These are phyloP conservation scores for Asterella californica DNA, from an alignment of 225 moss, liverwort and hornwort genomes.

Conservation along the genomic window DNA sequence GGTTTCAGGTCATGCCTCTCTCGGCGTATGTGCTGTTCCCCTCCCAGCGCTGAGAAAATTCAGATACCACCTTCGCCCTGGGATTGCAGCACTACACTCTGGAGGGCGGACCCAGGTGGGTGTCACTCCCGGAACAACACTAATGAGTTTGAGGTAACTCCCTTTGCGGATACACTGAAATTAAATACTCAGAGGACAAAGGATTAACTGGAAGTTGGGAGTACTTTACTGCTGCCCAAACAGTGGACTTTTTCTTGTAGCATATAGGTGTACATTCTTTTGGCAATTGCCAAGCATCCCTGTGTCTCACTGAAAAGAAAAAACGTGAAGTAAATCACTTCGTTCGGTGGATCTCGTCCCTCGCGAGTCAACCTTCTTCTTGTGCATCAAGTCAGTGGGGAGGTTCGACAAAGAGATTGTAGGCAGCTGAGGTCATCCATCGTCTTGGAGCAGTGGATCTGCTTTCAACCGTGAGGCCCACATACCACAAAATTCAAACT, in stretches of 20 bases:
- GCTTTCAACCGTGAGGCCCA: background rate
- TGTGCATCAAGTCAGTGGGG: background rate
- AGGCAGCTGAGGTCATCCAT: background rate
- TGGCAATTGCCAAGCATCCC: background rate
- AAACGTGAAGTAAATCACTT: background rate
- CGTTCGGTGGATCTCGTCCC: constrained; percentile 1
- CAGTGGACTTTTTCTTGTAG: background rate
- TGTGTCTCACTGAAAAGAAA: background rate
- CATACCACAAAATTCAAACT: background rate
- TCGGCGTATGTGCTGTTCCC: background rate
- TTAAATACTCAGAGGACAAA: too few relatives aligned
- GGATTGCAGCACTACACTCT: too few relatives aligned
- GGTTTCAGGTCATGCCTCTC: background rate
- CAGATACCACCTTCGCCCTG: background rate
- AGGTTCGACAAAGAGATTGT: background rate
- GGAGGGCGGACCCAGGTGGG: too few relatives aligned
- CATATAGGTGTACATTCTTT: background rate
- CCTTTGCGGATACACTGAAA: too few relatives aligned
- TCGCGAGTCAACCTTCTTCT: background rate
- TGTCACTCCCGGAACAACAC: background rate
- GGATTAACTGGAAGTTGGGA: background rate
- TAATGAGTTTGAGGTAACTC: background rate
- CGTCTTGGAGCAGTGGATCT: background rate
- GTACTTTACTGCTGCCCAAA: background rate
- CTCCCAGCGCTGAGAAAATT: background rate